Evolutionary conservation across 2,329 filamentous ascomycete species (phyloP), one percentile per base, ranked within the genome.

Genomic region (Xylaria sp.): DNA sequence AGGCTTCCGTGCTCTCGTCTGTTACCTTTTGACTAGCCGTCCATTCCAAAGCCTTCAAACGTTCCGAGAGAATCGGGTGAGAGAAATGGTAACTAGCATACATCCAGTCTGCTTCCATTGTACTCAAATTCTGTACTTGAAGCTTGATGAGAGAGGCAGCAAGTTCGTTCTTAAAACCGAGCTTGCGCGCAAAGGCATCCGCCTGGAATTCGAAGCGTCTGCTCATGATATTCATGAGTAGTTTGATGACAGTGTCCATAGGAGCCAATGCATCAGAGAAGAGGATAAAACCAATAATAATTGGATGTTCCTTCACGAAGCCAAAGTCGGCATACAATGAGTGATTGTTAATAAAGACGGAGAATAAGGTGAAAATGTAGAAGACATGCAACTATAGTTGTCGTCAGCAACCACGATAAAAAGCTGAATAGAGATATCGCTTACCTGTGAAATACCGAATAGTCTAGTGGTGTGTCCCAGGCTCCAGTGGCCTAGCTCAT

Each of bases 21-120:
- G 81, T 75, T 22, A 84, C 79, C 76, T 86, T 87, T 73, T 84
- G 83, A 67, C 86, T 84, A 68, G 92, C 89, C 76, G 90, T 89
- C 94, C 95, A 99, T 71, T 92, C 90, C 67, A 99, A 86, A 1
- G 95, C 96, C 80, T 92, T 93, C 75, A 99, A 85, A 75, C 96
- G 89, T 86, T 99, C 96, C 1, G 94, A 92, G 72, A 99, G 84
- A 72, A 98, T 97, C 0, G 96, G 96, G 81, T 99, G 96, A 27
- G 95, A 97, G 86, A 96, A 97, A 83, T 99, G 94, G 85, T 98
- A 99, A 81, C 91, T 96, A 61, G 96, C 96, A 81, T 97, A 99
- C 87, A 97, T 89, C 92, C 92, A 97, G 81, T 99, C 96, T 31
- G 96, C 96, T 75, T 99, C 96, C 95, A 99, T 98, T 68, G 93